Percentiles rank a stretch among this genome's conserved stretches.
Evolutionary conservation across 2,329 filamentous ascomycete genomes (phyloP).

Genomic region (Paraphaeosphaeria minitans): DNA sequence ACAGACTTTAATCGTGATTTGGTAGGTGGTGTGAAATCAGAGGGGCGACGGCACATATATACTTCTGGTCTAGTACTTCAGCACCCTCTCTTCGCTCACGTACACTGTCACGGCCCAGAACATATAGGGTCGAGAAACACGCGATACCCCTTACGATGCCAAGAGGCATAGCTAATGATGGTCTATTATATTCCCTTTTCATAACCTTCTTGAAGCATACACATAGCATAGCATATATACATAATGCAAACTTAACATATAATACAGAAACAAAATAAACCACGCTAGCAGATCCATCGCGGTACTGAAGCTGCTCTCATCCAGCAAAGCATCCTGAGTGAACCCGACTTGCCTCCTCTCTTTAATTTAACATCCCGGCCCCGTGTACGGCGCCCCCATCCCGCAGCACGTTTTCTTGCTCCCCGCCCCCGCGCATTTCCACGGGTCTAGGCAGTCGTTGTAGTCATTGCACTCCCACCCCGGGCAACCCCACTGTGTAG

Average conservation of each 20-base stretch:
- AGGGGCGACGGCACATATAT: no score
- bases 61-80: no score
- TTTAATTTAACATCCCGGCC: not conserved
- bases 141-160: not conserved
- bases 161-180: not conserved
- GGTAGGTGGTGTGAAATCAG: not conserved
- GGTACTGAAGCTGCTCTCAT: not conserved
- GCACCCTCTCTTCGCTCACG: not conserved
- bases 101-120: not conserved
- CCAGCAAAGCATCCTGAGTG: not conserved
- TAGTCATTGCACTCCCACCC: not conserved
- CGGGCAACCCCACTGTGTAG: not conserved
- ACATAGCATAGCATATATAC: constrained; percentile 1
- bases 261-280: not conserved
- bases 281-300: not conserved
- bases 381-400: not conserved
- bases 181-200: not conserved
- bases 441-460: not conserved
- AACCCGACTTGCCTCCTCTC: not conserved
- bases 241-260: not conserved
- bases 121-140: not conserved
- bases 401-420: not conserved
- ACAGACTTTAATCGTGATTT: not conserved
- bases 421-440: not conserved
- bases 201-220: not conserved